Conservation (phyloP, 257 asterid genomes). For the Forsythia suspensa region DNA sequence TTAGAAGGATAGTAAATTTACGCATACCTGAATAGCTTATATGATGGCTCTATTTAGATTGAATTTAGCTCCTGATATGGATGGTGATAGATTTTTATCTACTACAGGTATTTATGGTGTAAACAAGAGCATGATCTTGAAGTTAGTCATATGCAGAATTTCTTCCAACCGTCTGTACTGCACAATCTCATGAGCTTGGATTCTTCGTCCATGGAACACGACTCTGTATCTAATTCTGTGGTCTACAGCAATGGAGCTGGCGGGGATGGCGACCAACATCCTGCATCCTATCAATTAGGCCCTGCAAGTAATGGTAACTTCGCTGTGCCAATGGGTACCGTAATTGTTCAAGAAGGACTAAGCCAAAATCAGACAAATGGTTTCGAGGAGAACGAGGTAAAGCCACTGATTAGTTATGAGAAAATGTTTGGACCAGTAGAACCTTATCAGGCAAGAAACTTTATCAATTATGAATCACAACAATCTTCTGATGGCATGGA, state of each 20-base stretch:
- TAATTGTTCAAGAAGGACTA: conserved; percentile 26
- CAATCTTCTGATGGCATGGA: conserved; percentile 25
- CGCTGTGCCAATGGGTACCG: conserved; percentile 34
- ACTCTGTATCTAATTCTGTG: conserved; percentile 23
- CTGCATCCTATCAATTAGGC: not conserved
- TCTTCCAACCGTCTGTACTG: not conserved
- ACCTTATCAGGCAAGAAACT: conserved; percentile 31
- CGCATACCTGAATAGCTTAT: no score
- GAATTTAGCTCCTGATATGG: not conserved
- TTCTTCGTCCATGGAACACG: conserved; percentile 40
- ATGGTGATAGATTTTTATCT: not conserved
- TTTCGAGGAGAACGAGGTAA: conserved; percentile 17
- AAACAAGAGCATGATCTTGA: conserved; percentile 26
- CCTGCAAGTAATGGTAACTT: conserved; percentile 4
- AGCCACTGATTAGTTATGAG: conserved; percentile 30
- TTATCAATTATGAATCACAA: conserved; percentile 41
- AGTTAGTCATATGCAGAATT: conserved; percentile 13
- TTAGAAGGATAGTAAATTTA: no score
- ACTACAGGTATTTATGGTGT: not conserved
- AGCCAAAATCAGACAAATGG: conserved; percentile 31
- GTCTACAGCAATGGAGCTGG: conserved; percentile 17
- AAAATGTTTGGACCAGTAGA: conserved; percentile 37
- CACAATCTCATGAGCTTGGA: conserved; percentile 6
- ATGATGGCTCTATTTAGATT: not conserved
- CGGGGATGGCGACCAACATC: not conserved